Evolutionary conservation across 2,329 filamentous ascomycete species (phyloP).

Genomic region (Thielaviopsis populi): DNA sequence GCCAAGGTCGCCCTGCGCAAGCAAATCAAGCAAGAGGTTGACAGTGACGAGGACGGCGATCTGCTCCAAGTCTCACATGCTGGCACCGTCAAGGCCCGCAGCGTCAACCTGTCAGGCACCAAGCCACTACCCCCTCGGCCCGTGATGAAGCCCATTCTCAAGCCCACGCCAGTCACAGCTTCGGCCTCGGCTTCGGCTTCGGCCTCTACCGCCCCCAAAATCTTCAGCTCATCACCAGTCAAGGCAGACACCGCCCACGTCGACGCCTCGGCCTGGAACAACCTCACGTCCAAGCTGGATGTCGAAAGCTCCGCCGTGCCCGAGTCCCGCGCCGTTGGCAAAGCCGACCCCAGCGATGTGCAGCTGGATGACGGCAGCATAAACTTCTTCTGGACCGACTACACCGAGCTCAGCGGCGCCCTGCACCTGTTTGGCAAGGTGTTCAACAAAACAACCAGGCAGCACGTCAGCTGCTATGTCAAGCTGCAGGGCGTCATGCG

Average conservation of each 20-base stretch:
- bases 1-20: constrained; percentile 65
- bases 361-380: constrained; percentile 86
- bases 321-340: constrained; percentile 50
- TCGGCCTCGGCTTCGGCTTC: constrained; percentile 67
- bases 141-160: constrained; percentile 46
- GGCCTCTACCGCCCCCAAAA: constrained; percentile 44
- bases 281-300: constrained; percentile 72
- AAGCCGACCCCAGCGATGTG: constrained; percentile 70
- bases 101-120: constrained; percentile 72
- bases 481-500: constrained; percentile 90
- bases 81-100: constrained; percentile 50
- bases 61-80: constrained; percentile 78
- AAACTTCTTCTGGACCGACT: constrained; percentile 94
- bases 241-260: constrained; percentile 26
- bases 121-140: constrained; percentile 45
- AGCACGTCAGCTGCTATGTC: constrained; percentile 81
- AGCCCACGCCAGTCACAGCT: constrained; percentile 37
- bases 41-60: constrained; percentile 65
- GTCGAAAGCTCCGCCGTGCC: constrained; percentile 52
- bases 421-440: constrained; percentile 94
- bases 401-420: constrained; percentile 79
- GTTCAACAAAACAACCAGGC: constrained; percentile 65
- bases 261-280: constrained; percentile 77
- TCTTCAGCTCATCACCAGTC: constrained; percentile 23
- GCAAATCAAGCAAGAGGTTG: constrained; percentile 35